Evolutionary conservation across 1,284 basidiomycete genomes (phyloP).

Genomic region (Apiotrichum gamsii): DNA sequence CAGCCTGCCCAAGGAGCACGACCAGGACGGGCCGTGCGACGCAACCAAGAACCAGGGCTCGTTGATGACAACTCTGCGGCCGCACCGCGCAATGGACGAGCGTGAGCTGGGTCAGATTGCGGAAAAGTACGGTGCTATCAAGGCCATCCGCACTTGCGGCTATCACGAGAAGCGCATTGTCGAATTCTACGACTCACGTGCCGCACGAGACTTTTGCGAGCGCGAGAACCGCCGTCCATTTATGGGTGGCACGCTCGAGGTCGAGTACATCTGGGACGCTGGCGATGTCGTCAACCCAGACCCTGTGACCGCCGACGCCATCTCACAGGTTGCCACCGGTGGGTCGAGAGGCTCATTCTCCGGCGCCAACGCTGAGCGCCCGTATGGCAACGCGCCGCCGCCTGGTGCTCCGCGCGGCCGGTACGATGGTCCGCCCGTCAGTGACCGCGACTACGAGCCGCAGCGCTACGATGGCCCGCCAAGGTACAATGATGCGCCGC

Average conservation of each 20-base stretch:
- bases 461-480: neutral
- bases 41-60: slow-evolving; percentile 87
- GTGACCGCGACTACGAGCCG: neutral
- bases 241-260: slow-evolving; percentile 79
- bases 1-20: slow-evolving; percentile 84
- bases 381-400: no score
- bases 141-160: slow-evolving; percentile 61
- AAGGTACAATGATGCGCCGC: slow-evolving; percentile 12
- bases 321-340: slow-evolving; percentile 3
- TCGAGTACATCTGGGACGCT: slow-evolving; percentile 80
- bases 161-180: slow-evolving; percentile 75
- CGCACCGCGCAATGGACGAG: slow-evolving; percentile 67
- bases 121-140: slow-evolving; percentile 82
- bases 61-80: slow-evolving; percentile 64
- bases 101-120: slow-evolving; percentile 76
- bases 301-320: slow-evolving; percentile 6
- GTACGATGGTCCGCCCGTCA: neutral
- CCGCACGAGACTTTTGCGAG: slow-evolving; percentile 72
- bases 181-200: slow-evolving; percentile 81
- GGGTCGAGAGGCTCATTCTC: neutral
- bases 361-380: neutral
- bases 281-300: slow-evolving; percentile 46
- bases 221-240: slow-evolving; percentile 67
- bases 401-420: neutral
- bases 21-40: slow-evolving; percentile 60